These are phyloP conservation scores for Corylus americana DNA, from an alignment of 306 rosid species.

Conservation along the genomic window DNA sequence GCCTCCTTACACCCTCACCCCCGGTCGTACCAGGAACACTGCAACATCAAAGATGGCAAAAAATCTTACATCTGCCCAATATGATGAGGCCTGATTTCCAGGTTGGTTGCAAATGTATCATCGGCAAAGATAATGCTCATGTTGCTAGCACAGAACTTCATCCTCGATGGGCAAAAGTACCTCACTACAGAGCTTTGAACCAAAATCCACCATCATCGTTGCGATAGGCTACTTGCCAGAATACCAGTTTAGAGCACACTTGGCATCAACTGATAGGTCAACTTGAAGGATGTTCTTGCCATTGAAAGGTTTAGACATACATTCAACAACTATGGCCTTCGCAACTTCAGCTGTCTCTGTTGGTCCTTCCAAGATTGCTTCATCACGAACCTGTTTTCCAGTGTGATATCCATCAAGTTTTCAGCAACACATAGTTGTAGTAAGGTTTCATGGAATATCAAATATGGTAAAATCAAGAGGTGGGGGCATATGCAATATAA, in stretches of 20 bases:
- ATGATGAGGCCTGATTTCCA: background rate
- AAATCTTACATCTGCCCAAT: slow-evolving; percentile 30
- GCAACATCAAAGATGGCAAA: slow-evolving; percentile 30
- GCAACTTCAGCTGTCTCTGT: slow-evolving; percentile 79
- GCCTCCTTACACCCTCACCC: background rate
- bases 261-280: slow-evolving; percentile 83
- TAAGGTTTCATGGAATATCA: background rate
- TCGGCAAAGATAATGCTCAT: background rate
- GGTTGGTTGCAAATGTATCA: background rate
- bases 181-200: background rate
- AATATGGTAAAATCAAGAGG: background rate
- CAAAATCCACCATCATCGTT: background rate
- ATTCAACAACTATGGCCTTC: slow-evolving; percentile 79
- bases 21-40: slow-evolving; percentile 8
- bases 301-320: slow-evolving; percentile 85
- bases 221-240: slow-evolving; percentile 55
- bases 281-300: slow-evolving; percentile 76
- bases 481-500: background rate
- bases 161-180: background rate
- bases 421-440: slow-evolving; percentile 9
- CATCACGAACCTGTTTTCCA: slow-evolving; percentile 80
- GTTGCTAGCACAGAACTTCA: background rate
- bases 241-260: slow-evolving; percentile 89
- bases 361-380: slow-evolving; percentile 97
- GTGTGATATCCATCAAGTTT: slow-evolving; percentile 16